Evolutionary conservation across 2,329 filamentous ascomycete genomes (phyloP).

Genomic region (Beauveria australis): DNA sequence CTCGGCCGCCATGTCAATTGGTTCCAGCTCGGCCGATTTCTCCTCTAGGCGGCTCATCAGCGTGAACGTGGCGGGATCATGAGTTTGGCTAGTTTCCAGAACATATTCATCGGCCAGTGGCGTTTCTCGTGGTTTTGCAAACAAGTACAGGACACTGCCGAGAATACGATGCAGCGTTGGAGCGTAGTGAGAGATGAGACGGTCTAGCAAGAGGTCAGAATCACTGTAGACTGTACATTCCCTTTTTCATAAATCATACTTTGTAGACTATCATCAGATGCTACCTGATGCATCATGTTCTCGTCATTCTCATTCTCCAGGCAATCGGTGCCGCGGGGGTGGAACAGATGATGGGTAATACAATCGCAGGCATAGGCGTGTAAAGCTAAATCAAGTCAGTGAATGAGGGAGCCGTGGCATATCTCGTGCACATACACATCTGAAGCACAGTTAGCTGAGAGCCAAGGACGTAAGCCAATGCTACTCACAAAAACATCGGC

Average conservation of each 20-base stretch:
- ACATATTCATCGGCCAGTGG: slow-evolving; percentile 54
- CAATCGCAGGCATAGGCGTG: slow-evolving; percentile 65
- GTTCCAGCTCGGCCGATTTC: slow-evolving; percentile 37
- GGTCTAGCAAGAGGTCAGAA: slow-evolving; percentile 35
- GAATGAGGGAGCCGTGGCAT: not conserved
- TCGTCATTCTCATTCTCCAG: slow-evolving; percentile 47
- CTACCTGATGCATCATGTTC: slow-evolving; percentile 59
- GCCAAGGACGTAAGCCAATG: not conserved
- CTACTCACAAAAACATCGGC: slow-evolving; percentile 53
- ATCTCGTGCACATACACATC: slow-evolving; percentile 22
- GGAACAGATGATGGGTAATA: slow-evolving; percentile 61
- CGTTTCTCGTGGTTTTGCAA: slow-evolving; percentile 46
- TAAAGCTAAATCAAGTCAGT: slow-evolving; percentile 29
- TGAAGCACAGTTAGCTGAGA: slow-evolving; percentile 14
- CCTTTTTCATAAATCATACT: slow-evolving; percentile 34
- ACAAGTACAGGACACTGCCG: slow-evolving; percentile 35
- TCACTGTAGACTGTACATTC: not conserved
- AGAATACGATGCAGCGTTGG: slow-evolving; percentile 42
- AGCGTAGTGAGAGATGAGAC: slow-evolving; percentile 49
- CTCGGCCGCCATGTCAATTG: slow-evolving; percentile 54
- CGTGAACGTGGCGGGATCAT: slow-evolving; percentile 43
- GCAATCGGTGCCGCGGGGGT: slow-evolving; percentile 55
- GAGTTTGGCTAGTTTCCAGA: slow-evolving; percentile 38
- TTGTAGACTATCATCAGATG: slow-evolving; percentile 59
- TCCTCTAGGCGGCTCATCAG: slow-evolving; percentile 51